Percentiles rank a stretch among this genome's conserved stretches.
phyloP scores from a whole-genome alignment of 164 flowering plant genomes.

The Umbilicus rupestris region DNA sequence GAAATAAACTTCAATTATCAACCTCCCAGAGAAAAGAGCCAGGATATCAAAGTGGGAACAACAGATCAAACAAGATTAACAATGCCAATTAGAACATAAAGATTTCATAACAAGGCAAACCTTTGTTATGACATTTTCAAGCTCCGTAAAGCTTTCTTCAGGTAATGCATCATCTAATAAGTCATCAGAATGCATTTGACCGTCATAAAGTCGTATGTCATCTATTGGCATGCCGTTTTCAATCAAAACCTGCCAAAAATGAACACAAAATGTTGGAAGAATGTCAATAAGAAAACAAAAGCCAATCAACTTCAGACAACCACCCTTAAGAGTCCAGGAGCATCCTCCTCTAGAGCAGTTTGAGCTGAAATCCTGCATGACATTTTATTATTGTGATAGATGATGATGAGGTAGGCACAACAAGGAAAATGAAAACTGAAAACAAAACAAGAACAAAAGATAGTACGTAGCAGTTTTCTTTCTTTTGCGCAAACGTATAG shows the following conservation, averaged over 20 bases:
- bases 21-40: not conserved
- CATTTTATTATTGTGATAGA: not conserved
- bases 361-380: conserved; percentile 61
- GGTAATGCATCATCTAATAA: conserved; percentile 32
- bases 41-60: not conserved
- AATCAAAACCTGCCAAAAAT: conserved; percentile 42
- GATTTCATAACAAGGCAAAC: conserved; percentile 18
- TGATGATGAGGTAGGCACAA: not conserved
- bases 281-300: not conserved
- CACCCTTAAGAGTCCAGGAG: conserved; percentile 90
- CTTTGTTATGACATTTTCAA: conserved; percentile 72
- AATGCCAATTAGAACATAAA: not conserved
- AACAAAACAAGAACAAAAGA: not conserved
- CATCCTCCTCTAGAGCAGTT: conserved; percentile 91
- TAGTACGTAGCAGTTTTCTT: conserved; percentile 66
- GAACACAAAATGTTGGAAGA: not conserved
- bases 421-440: not conserved
- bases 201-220: conserved; percentile 81
- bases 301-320: not conserved
- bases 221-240: conserved; percentile 59
- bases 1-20: not conserved
- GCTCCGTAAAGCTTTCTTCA: conserved; percentile 63
- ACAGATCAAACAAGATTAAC: no score
- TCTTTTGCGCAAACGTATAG: conserved; percentile 38
- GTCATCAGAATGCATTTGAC: conserved; percentile 32